Evolutionary conservation across 192 early-diverging fungal species (phyloP), one percentile per base, ranked within the genome.

Genomic region (Coemansia sp.): DNA sequence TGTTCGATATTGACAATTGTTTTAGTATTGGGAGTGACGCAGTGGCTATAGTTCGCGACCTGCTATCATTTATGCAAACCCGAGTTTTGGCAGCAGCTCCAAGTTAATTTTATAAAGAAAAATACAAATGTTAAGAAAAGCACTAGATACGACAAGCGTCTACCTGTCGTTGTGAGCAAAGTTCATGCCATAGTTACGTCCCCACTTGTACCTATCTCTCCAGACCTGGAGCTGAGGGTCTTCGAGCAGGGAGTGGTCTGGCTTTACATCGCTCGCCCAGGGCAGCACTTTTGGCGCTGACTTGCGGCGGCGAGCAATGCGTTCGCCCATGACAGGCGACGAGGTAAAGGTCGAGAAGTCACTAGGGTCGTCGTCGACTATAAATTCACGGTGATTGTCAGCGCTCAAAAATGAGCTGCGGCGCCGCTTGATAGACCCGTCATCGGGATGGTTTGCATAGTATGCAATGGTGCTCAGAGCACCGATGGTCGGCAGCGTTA

Each of bases 131-230:
- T 24, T 52, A 23, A 52, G 23, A 52, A 53, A 53, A 10, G 6
- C 21, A 53, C 21, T 47, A 60, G 22, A 35, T 8, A 8, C 7
- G 6, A 35, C 32, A 35, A 7, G 27, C 27, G 5, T 8, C 60
- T 64, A 70, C 14, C 47, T 56, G 57, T 79, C 77, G 65, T 79
- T 79, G 51, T 79, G 77, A 0, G 77, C 71, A 67, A 70, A 79
- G 68, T 79, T 79, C 66, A 79, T 67, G 4, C 77, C 77, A 55
- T 79, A 79, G 51, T 67, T 57, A 5, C 77, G 58, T 37, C 77
- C 77, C 77, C 77, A 79, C 59, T 74, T 79, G 65, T 79, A 79
- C 9, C 77, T 45, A 63, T 73, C 68, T 22, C 77, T 51, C 77
- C 77, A 79, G 38, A 71, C 68, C 68, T 79, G 77, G 10, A 79